A percentile compares a stretch with the other conserved stretches of the same genome.
Evolutionary conservation across 331 rosid genomes (phyloP).

Genomic region (Phaseolus coccineus): DNA sequence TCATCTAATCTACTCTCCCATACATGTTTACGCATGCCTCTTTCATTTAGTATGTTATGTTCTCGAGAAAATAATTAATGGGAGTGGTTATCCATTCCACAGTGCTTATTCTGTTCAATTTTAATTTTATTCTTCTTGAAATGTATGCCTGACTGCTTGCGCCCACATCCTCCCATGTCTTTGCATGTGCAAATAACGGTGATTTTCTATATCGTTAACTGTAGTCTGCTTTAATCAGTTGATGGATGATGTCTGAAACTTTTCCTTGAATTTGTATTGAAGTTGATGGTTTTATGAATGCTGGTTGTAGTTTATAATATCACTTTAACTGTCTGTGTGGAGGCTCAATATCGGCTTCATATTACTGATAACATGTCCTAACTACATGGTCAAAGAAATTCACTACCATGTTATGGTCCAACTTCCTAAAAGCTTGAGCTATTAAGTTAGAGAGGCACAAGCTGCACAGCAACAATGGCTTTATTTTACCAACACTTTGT

Average conservation of each 20-base stretch:
- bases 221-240: neutral
- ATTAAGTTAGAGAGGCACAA: conserved; percentile 9
- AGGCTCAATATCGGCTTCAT: conserved; percentile 24
- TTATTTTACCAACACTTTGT: conserved; percentile 10
- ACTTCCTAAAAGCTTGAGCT: conserved; percentile 5
- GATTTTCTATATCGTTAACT: neutral
- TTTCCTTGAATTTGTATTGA: neutral
- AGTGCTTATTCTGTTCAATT: conserved; percentile 2
- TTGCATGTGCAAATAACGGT: conserved; percentile 2
- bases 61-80: conserved; percentile 2
- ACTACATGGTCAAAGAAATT: conserved; percentile 4
- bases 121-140: conserved; percentile 15
- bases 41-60: conserved; percentile 15
- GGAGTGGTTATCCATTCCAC: conserved; percentile 7
- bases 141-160: conserved; percentile 12
- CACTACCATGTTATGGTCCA: neutral
- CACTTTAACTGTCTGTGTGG: neutral
- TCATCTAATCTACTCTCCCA: neutral
- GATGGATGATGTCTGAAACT: conserved; percentile 25
- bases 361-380: neutral
- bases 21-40: neutral
- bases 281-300: conserved; percentile 17
- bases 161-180: neutral
- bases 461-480: conserved; percentile 16
- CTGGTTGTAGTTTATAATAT: conserved; percentile 1